Percentiles rank a stretch among this genome's conserved stretches.
Evolutionary conservation across 805 yeast species (phyloP).

Genomic region (Starmera caribaea): DNA sequence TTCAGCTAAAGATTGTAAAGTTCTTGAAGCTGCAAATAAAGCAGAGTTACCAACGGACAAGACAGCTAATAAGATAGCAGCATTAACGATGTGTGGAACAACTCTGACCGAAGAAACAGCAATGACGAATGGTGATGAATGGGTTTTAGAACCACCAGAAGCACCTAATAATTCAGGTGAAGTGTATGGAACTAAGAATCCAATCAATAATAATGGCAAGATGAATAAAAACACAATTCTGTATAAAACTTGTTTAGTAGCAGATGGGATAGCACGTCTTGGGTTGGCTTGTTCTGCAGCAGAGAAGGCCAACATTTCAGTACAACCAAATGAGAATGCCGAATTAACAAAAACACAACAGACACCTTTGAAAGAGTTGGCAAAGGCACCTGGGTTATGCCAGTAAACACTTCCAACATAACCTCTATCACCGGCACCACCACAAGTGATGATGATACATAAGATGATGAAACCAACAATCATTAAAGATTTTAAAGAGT

Average conservation of each 20-base stretch:
- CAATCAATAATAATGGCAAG: conserved; percentile 41
- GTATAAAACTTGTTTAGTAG: conserved; percentile 58
- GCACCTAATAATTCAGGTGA: conserved; percentile 40
- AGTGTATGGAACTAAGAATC: conserved; percentile 52
- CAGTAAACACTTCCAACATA: conserved; percentile 53
- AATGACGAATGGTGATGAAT: conserved; percentile 68
- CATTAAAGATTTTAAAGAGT: conserved; percentile 45
- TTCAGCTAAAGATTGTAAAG: conserved; percentile 56
- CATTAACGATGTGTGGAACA: conserved; percentile 66
- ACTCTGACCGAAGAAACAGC: conserved; percentile 54
- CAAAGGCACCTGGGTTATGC: conserved; percentile 45
- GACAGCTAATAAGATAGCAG: conserved; percentile 63
- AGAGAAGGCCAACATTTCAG: conserved; percentile 55
- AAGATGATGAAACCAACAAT: conserved; percentile 49
- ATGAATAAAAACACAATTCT: conserved; percentile 52
- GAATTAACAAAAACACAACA: conserved; percentile 57
- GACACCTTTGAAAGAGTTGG: conserved; percentile 45
- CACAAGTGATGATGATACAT: conserved; percentile 44
- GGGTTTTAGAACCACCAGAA: conserved; percentile 37
- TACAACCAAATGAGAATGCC: conserved; percentile 56
- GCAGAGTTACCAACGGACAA: conserved; percentile 73
- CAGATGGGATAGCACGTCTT: conserved; percentile 50
- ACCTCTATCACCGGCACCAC: conserved; percentile 47
- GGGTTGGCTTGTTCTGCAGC: conserved; percentile 57
- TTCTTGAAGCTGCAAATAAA: conserved; percentile 64